Percentiles rank a stretch among this genome's conserved stretches.
phyloP scores from a whole-genome alignment of 768 basidiomycete genomes.

The Lactifluus hygrophoroides region DNA sequence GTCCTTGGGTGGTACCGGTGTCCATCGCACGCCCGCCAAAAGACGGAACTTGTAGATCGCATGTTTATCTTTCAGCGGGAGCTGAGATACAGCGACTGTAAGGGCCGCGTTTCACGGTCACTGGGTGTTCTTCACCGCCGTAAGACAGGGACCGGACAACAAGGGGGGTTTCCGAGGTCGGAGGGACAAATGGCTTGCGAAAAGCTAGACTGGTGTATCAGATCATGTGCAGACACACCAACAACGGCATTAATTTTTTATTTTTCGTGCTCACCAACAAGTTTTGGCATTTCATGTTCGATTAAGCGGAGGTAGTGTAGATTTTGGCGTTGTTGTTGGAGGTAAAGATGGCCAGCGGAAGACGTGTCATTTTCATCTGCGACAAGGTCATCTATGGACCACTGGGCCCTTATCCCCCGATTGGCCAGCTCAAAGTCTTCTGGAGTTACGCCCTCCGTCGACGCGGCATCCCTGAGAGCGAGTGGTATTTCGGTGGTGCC shows the following conservation, averaged over 20 bases:
- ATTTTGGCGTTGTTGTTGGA: conserved; percentile 65
- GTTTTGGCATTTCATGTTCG: conserved; percentile 81
- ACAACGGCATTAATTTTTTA: no score
- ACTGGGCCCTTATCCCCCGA: background rate
- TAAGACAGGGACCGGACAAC: conserved; percentile 71
- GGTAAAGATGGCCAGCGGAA: conserved; percentile 58
- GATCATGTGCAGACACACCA: background rate
- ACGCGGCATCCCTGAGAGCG: conserved; percentile 6
- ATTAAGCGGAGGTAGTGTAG: conserved; percentile 78
- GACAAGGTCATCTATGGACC: conserved; percentile 26
- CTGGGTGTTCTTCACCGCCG: conserved; percentile 69
- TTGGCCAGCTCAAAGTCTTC: conserved; percentile 8
- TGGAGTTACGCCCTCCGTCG: conserved; percentile 20
- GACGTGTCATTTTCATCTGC: conserved; percentile 56
- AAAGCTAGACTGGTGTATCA: conserved; percentile 43
- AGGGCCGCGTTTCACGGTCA: conserved; percentile 60
- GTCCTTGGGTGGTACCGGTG: conserved; percentile 60
- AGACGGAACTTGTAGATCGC: conserved; percentile 82
- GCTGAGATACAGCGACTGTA: conserved; percentile 62
- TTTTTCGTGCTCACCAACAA: conserved; percentile 54
- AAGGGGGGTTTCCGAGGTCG: conserved; percentile 47
- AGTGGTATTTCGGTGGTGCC: conserved; percentile 4
- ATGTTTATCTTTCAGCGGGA: conserved; percentile 54
- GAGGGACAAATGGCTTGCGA: conserved; percentile 71
- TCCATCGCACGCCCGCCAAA: conserved; percentile 85